Evolutionary conservation across 805 yeast genomes (phyloP), one percentile per base, ranked within the genome.

Genomic region (Suhomyces vadensis): DNA sequence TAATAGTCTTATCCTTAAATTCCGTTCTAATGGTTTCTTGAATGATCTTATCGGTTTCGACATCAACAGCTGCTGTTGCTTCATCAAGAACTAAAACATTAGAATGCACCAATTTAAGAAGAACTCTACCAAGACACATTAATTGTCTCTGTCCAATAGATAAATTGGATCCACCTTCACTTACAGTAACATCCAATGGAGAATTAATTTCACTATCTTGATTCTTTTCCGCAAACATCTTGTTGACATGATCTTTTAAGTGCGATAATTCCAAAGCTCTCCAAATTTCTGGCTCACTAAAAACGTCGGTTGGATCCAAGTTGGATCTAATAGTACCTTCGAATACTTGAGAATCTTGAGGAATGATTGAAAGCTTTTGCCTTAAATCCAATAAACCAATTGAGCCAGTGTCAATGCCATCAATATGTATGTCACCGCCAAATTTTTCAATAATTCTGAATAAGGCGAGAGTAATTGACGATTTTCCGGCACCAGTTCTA

Each of bases 1-100:
- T 69, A 54, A 87, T 87, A 0, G 95, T 87, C 62, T 90, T 76
- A 42, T 85, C 84, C 50, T 79, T 78, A 58, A 87, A 87, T 33
- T 86, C 89, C 1, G 74, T 66, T 64, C 94, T 75, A 41, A 87
- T 87, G 1, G 95, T 87, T 49, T 83, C 80, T 67, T 87, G 95
- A 41, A 87, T 74, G 43, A 86, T 77, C 49, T 80, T 69, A 64
- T 87, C 95, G 2, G 95, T 87, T 58, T 85, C 88, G 27, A 86
- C 91, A 65, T 87, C 95, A 41, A 87, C 94, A 5, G 92, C 90
- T 4, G 95, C 94, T 2, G 95, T 87, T 9, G 95, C 95, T 65
- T 87, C 95, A 64, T 87, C 95, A 56, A 87, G 66, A 6, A 87
- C 82, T 50, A 87, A 71, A 33, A 87, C 77, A 37, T 68, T 65